Conservation (phyloP, 1,139 yeast species). For the Suhomyces atakaporum region DNA sequence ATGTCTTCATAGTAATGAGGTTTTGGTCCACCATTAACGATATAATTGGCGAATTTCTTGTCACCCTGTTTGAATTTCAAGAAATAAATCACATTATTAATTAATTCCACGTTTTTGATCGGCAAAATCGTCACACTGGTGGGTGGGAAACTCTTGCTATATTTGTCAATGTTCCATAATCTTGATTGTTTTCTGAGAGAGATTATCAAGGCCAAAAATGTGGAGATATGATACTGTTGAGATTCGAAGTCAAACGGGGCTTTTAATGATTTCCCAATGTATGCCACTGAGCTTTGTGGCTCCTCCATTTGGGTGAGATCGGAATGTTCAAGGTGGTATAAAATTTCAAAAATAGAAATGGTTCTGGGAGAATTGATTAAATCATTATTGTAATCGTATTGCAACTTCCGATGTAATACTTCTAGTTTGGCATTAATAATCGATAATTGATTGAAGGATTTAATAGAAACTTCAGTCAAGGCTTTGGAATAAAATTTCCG, state of each 20-base stretch:
- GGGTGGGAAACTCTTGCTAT: conserved; percentile 39
- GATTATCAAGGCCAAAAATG: conserved; percentile 47
- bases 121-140: conserved; percentile 53
- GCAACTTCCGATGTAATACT: conserved; percentile 54
- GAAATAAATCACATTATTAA: conserved; percentile 29
- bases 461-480: conserved; percentile 33
- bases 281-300: conserved; percentile 19
- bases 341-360: conserved; percentile 51
- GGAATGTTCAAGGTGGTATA: conserved; percentile 31
- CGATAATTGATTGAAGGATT: conserved; percentile 20
- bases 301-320: conserved; percentile 26
- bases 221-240: conserved; percentile 24
- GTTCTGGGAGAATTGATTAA: conserved; percentile 44
- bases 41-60: conserved; percentile 24
- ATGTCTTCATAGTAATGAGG: conserved; percentile 36
- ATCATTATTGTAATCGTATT: conserved; percentile 45
- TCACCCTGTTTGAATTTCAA: conserved; percentile 32
- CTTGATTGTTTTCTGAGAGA: conserved; percentile 51
- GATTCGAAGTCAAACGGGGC: conserved; percentile 13
- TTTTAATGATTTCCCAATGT: conserved; percentile 19
- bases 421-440: conserved; percentile 43
- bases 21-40: conserved; percentile 1
- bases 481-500: conserved; percentile 32
- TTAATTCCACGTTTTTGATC: conserved; percentile 30
- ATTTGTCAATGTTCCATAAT: conserved; percentile 42